Conservation (phyloP, 768 basidiomycete genomes). For the Psilocybe azurescens region DNA sequence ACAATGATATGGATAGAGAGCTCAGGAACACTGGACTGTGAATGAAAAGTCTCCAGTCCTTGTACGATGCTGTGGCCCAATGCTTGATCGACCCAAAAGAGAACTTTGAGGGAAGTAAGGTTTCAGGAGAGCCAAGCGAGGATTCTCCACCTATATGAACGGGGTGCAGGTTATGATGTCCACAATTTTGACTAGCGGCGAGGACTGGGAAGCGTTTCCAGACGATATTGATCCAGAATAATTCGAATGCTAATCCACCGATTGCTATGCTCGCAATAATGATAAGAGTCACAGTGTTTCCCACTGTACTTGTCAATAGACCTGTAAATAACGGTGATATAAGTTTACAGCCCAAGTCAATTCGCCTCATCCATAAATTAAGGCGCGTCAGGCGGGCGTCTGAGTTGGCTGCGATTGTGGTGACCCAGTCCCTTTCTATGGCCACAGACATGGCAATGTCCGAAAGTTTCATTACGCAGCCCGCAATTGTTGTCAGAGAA, state of each 20-base stretch:
- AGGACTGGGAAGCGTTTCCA: slow-evolving; percentile 42
- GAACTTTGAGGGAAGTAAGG: neutral
- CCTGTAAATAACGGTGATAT: slow-evolving; percentile 57
- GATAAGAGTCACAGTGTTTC: slow-evolving; percentile 37
- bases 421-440: slow-evolving; percentile 58
- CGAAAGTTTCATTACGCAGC: slow-evolving; percentile 43
- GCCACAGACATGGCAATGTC: slow-evolving; percentile 48
- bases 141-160: neutral
- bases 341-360: slow-evolving; percentile 55
- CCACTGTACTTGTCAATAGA: slow-evolving; percentile 40
- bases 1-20: slow-evolving; percentile 13
- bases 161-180: neutral
- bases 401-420: slow-evolving; percentile 41
- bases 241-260: slow-evolving; percentile 44
- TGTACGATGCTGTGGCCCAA: slow-evolving; percentile 27
- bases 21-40: slow-evolving; percentile 24
- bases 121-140: neutral
- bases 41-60: slow-evolving; percentile 18
- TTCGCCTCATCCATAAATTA: slow-evolving; percentile 47
- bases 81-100: slow-evolving; percentile 6
- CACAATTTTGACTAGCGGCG: slow-evolving; percentile 3
- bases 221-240: slow-evolving; percentile 30
- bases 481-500: slow-evolving; percentile 33
- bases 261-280: slow-evolving; percentile 39
- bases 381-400: slow-evolving; percentile 40